Base-by-base conservation (phyloP, 495 filamentous ascomycete genomes). In the Podospora australis region DNA sequence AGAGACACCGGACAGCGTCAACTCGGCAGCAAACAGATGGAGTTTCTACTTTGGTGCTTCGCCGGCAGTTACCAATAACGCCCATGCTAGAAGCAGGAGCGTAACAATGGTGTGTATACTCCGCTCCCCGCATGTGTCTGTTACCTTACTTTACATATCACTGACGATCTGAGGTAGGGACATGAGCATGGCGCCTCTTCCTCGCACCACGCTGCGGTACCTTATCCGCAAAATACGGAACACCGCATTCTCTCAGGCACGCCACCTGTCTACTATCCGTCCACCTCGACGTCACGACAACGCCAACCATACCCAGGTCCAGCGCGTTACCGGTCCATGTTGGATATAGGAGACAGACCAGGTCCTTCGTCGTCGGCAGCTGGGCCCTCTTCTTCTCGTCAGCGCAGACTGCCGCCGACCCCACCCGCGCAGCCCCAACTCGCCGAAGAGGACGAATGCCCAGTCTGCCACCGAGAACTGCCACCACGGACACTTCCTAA, bases 391-490 rank as follows among this genome's bases (percentile, higher is more conserved):
- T 50, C 49, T 14, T 14, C 25, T 24, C 20, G 29, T 34, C 24
- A 59, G 57, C 51, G 48, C 55, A 55, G 58, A 56, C 55, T 57
- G 32, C 45, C 59, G 40, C 47, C 56, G 17, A 35, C 41, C 16
- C 40, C 62, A 53, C 55, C 59, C 44, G 46, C 48, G 38, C 52
- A 59, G 22, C 58, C 60, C 22, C 62, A 68, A 24, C 70, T 88
- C 6, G 69, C 77, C 14, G 91, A 96, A 59, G 85, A 88, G 53
- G 92, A 97, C 64, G 80, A 91, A 48, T 98, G 92, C 59, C 90
- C 90, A 3, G 81, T 96, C 45, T 98, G 92, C 57, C 84, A 89
- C 50, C 69, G 68, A 8, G 78, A 80, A 53, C 79, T 97, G 6
- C 90, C 90, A 0, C 75, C 83, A 7, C 70, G 83, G 17, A 71